Evolutionary conservation across 345 rosid genomes (phyloP).

Genomic region (Eucalyptus erythrocorys): DNA sequence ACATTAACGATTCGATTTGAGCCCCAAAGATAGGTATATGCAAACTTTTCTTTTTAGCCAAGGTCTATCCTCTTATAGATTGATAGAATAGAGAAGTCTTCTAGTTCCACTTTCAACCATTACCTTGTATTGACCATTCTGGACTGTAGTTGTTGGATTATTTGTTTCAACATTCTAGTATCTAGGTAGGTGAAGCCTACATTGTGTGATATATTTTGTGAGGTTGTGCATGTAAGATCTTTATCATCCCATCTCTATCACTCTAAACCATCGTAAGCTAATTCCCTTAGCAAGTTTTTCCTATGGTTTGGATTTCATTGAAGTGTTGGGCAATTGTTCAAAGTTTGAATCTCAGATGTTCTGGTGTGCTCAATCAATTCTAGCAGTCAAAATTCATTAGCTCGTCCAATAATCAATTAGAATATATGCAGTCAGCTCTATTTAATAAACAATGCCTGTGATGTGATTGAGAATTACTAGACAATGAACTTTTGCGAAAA

Average conservation of each 20-base stretch:
- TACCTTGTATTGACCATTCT: not conserved
- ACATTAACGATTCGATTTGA: constrained; percentile 88
- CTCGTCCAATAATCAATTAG: not conserved
- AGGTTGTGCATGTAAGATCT: not conserved
- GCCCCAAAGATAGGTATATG: constrained; percentile 75
- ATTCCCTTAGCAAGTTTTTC: not conserved
- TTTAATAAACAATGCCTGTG: not conserved
- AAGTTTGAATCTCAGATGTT: not conserved
- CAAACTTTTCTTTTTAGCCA: not conserved
- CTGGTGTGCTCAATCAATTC: not conserved
- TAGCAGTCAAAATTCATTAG: not conserved
- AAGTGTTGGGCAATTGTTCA: not conserved
- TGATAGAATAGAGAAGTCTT: not conserved
- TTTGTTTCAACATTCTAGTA: not conserved
- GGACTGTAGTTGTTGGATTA: not conserved
- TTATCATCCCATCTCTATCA: not conserved
- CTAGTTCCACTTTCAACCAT: not conserved
- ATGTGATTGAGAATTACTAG: not conserved
- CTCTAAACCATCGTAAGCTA: not conserved
- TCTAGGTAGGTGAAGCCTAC: not conserved
- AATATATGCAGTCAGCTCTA: not conserved
- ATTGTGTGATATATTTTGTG: not conserved
- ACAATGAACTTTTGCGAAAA: not conserved
- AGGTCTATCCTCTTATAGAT: not conserved
- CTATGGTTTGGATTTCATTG: not conserved